These are phyloP conservation scores for Fusarium cyanostomum DNA, from an alignment of 2,329 filamentous ascomycete genomes.

Conservation along the genomic window DNA sequence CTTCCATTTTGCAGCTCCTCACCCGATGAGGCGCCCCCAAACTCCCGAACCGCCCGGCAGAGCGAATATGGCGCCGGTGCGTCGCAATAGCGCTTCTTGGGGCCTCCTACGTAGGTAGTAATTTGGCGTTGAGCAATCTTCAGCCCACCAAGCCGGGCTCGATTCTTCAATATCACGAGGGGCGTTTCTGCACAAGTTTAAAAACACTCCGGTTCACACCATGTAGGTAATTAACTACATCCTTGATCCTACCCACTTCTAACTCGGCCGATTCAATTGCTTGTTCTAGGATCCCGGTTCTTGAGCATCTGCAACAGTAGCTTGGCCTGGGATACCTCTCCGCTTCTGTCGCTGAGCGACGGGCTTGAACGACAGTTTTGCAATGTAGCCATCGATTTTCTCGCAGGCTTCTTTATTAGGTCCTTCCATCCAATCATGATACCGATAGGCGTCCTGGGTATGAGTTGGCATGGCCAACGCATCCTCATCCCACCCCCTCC, in stretches of 20 bases:
- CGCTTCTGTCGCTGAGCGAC: too few relatives aligned
- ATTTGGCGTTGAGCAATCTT: constrained; percentile 20
- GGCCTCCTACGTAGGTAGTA: not conserved
- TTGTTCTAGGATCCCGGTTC: constrained; percentile 6
- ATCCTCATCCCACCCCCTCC: constrained; percentile 37
- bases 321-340: constrained; percentile 13
- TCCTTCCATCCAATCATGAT: constrained; percentile 25
- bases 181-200: not conserved
- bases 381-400: constrained; percentile 19
- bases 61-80: constrained; percentile 6
- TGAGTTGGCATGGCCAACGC: constrained; percentile 45
- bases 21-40: not conserved
- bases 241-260: not conserved
- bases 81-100: not conserved
- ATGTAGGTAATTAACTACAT: not conserved
- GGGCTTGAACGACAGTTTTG: not conserved
- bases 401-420: not conserved
- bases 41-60: not conserved
- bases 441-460: constrained; percentile 21
- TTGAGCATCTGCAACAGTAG: constrained; percentile 8
- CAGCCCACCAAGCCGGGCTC: constrained; percentile 1
- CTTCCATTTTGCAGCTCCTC: not conserved
- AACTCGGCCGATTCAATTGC: constrained; percentile 16
- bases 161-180: constrained; percentile 8
- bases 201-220: not conserved